A percentile compares a stretch with the other conserved stretches of the same genome.
phyloP scores from a whole-genome alignment of 352 stramenopile genomes.

The Blastocystis sp. region DNA sequence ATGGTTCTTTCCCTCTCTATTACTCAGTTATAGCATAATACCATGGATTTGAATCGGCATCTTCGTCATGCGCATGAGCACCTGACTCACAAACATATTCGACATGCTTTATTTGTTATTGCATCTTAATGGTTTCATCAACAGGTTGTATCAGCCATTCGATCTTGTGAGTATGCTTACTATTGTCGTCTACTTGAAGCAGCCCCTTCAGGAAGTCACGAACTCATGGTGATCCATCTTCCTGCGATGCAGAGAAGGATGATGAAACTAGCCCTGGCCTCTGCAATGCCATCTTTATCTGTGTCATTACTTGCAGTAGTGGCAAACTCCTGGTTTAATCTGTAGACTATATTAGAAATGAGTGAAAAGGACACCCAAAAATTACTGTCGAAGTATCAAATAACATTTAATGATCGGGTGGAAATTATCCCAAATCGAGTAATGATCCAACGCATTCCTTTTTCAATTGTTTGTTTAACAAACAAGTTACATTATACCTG shows the following conservation, averaged over 20 bases:
- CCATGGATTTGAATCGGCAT: constrained; percentile 11
- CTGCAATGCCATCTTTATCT: background rate
- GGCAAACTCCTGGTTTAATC: no score
- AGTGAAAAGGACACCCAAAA: background rate
- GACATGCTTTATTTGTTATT: constrained; percentile 11
- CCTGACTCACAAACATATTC: background rate
- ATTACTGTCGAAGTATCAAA: background rate
- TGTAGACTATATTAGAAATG: background rate
- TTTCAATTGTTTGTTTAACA: background rate
- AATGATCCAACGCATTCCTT: background rate
- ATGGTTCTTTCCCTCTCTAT: background rate
- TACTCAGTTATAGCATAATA: background rate
- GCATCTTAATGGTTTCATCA: background rate
- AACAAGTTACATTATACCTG: background rate
- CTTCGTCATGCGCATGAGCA: background rate
- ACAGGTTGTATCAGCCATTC: constrained; percentile 14
- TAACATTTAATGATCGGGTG: background rate
- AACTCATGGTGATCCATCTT: constrained; percentile 4
- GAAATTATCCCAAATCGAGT: background rate
- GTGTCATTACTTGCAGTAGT: background rate
- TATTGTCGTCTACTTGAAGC: constrained; percentile 13
- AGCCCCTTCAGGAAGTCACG: background rate
- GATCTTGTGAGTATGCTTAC: background rate
- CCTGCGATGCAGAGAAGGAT: background rate
- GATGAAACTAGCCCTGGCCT: background rate